Evolutionary conservation across 805 yeast genomes (phyloP), one percentile per base, ranked within the genome.

Genomic region (Ogataea nakhonphanomensis): DNA sequence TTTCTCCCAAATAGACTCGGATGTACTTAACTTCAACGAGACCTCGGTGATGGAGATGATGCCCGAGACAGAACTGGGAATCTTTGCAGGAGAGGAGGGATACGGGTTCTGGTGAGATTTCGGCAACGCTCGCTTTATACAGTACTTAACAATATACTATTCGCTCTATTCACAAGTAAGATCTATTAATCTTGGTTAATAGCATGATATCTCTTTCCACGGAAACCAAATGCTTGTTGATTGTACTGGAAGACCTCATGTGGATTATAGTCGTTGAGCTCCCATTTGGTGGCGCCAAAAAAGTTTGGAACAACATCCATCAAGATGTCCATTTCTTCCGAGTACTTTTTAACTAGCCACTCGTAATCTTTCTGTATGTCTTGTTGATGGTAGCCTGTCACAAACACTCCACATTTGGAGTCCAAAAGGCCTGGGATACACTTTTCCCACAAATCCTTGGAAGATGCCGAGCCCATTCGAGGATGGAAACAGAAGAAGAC

Each of bases 201-300:
- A 30, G 96, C 95, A 56, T 90, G 97, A 67, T 93, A 93, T 61
- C 99, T 78, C 73, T 91, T 93, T 51, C 99, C 98, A 68, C 99
- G 81, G 64, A 90, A 77, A 8, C 91, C 99, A 64, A 88, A 90
- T 41, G 93, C 66, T 58, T 81, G 79, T 71, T 86, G 89, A 69
- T 93, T 93, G 59, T 86, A 84, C 68, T 86, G 95, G 71, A 84
- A 91, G 11, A 88, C 86, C 60, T 91, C 97, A 24, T 90, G 91
- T 15, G 98, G 98, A 61, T 88, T 79, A 47, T 79, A 66, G 61
- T 91, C 98, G 54, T 90, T 93, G 55, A 93, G 74, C 62, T 93
- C 98, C 85, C 96, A 86, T 66, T 90, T 90, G 14, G 96, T 84
- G 24, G 95, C 82, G 31, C 86, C 84, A 63, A 84, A 93, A 24